phyloP scores from a whole-genome alignment of 108 stramenopile genomes.

The Asterionellopsis glacialis region DNA sequence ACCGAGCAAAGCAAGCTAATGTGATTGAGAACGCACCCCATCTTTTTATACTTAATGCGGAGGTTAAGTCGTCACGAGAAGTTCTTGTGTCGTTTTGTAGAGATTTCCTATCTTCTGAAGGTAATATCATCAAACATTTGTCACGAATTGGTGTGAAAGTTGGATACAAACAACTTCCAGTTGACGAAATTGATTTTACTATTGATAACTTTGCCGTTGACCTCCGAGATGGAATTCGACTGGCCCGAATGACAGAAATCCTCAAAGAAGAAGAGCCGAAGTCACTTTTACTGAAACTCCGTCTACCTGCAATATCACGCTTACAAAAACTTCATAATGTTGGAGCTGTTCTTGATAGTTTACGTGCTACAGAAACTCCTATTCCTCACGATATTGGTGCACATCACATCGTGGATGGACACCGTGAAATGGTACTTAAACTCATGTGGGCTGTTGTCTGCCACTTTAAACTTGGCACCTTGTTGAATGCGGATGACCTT shows the following conservation, averaged over 20 bases:
- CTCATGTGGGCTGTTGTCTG: slow-evolving; percentile 71
- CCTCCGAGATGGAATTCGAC: slow-evolving; percentile 90
- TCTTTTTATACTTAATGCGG: slow-evolving; percentile 48
- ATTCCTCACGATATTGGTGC: slow-evolving; percentile 55
- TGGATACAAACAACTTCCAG: slow-evolving; percentile 66
- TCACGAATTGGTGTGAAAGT: slow-evolving; percentile 69
- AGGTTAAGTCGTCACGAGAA: slow-evolving; percentile 85
- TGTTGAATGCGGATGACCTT: slow-evolving; percentile 29
- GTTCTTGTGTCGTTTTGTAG: slow-evolving; percentile 75
- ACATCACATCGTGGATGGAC: slow-evolving; percentile 82
- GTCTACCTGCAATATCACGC: slow-evolving; percentile 86
- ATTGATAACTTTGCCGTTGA: slow-evolving; percentile 83
- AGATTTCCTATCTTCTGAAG: slow-evolving; percentile 77
- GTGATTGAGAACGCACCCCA: slow-evolving; percentile 58
- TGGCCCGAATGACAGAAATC: slow-evolving; percentile 79
- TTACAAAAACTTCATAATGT: slow-evolving; percentile 93
- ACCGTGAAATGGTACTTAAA: slow-evolving; percentile 77
- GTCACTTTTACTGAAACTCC: slow-evolving; percentile 46
- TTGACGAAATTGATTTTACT: slow-evolving; percentile 89
- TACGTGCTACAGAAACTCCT: slow-evolving; percentile 40
- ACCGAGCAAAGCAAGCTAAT: slow-evolving; percentile 55
- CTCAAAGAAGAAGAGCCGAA: slow-evolving; percentile 33
- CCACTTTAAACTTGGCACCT: slow-evolving; percentile 41
- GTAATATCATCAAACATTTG: slow-evolving; percentile 86
- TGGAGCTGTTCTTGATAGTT: slow-evolving; percentile 46